These are phyloP conservation scores for Aspergillus awamori DNA, from an alignment of 2,329 filamentous ascomycete genomes.

Conservation along the genomic window DNA sequence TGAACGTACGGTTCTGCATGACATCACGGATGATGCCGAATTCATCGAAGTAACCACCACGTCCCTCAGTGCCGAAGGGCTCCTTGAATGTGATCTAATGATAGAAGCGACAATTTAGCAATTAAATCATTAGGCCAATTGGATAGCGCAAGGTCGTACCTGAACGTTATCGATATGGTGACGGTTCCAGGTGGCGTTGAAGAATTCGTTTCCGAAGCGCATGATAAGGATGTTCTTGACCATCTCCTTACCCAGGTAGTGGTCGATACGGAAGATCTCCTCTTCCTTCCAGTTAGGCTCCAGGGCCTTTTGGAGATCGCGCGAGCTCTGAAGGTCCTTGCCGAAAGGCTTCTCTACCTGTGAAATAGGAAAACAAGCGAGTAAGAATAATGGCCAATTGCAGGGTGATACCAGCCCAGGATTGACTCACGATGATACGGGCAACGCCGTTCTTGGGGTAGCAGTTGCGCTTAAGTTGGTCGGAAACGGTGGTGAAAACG, in stretches of 20 bases:
- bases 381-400: constrained; percentile 23
- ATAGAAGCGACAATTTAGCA: constrained; percentile 6
- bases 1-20: constrained; percentile 86
- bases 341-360: constrained; percentile 99
- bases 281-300: constrained; percentile 99
- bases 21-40: constrained; percentile 99
- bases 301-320: constrained; percentile 90
- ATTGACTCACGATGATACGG: constrained; percentile 78
- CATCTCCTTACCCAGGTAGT: constrained; percentile 99
- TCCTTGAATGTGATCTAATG: constrained; percentile 92
- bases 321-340: constrained; percentile 91
- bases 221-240: constrained; percentile 99
- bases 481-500: constrained; percentile 96
- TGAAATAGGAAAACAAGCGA: constrained; percentile 10
- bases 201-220: constrained; percentile 97
- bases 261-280: constrained; percentile 98
- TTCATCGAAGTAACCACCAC: constrained; percentile 98
- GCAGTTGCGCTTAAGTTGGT: constrained; percentile 96
- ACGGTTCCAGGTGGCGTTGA: constrained; percentile 97
- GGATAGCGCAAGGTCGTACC: constrained; percentile 39
- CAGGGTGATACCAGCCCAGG: not conserved
- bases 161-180: constrained; percentile 99
- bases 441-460: constrained; percentile 90
- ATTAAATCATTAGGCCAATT: not conserved
- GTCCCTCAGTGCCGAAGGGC: constrained; percentile 96